Percentiles rank a stretch among this genome's conserved stretches.
Conservation (phyloP, 1,139 yeast species). For the Waltiozyma sp. region DNA sequence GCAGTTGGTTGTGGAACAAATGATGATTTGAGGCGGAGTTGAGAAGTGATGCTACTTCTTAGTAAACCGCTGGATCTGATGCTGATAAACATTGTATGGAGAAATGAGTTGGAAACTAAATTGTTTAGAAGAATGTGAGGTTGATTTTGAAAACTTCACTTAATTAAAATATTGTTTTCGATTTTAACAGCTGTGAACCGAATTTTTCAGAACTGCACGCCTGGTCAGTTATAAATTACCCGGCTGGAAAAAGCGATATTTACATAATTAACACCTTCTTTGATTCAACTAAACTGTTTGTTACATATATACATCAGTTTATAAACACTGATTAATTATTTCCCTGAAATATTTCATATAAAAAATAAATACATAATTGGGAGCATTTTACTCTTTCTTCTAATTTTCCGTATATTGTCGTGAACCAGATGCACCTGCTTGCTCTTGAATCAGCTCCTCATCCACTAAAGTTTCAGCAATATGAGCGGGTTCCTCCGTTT, state of each 20-base stretch:
- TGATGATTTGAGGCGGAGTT: slow-evolving; percentile 1
- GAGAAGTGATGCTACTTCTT: background rate
- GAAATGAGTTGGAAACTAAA: background rate
- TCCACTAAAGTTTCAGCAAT: no score
- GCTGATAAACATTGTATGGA: background rate
- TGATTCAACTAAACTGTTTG: no score
- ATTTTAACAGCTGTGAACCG: background rate
- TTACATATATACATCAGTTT: no score
- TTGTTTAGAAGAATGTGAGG: no score
- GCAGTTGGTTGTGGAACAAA: slow-evolving; percentile 34
- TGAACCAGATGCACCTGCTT: slow-evolving; percentile 3
- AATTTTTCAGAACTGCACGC: background rate
- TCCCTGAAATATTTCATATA: no score
- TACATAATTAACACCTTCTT: no score
- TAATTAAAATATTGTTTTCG: no score
- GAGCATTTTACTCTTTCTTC: background rate
- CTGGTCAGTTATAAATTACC: background rate
- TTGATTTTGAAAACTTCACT: no score
- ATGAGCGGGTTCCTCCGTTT: background rate
- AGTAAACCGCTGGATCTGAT: background rate
- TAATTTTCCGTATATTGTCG: background rate
- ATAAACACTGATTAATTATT: no score
- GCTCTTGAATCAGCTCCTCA: background rate
- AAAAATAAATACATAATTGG: no score
- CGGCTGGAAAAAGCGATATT: background rate